Evolutionary conservation across 78 protist genomes (phyloP).

Genomic region (Dictyostelium discoideum): DNA sequence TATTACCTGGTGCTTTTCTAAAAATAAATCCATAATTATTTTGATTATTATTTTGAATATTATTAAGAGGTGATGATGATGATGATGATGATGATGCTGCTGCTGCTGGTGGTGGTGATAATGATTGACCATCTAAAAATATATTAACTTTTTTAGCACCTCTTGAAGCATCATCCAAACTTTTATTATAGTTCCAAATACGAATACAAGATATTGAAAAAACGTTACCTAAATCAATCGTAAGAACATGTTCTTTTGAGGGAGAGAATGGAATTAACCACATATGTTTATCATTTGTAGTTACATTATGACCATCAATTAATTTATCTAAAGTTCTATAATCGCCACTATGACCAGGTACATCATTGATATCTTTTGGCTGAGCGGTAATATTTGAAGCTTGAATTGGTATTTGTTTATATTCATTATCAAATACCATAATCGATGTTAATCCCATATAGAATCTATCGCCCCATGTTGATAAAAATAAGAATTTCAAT

Average conservation of each 20-base stretch:
- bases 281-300: constrained; percentile 71
- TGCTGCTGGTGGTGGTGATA: constrained; percentile 13
- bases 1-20: constrained; percentile 79
- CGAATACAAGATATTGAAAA: constrained; percentile 55
- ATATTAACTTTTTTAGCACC: constrained; percentile 68
- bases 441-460: constrained; percentile 84
- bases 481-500: constrained; percentile 33
- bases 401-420: constrained; percentile 21
- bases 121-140: constrained; percentile 28
- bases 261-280: constrained; percentile 87
- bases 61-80: too few relatives aligned
- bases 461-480: constrained; percentile 87
- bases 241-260: constrained; percentile 22
- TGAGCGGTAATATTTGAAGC: constrained; percentile 1
- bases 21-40: constrained; percentile 36
- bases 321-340: constrained; percentile 76
- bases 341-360: constrained; percentile 65
- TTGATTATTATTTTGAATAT: too few relatives aligned
- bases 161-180: constrained; percentile 62
- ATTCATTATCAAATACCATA: constrained; percentile 35
- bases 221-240: constrained; percentile 20
- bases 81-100: too few relatives aligned
- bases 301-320: constrained; percentile 69
- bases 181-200: constrained; percentile 92
- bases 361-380: constrained; percentile 79